phyloP scores from a whole-genome alignment of 371 early-diverging fungal genomes.

The Saksenaea vasiformis region DNA sequence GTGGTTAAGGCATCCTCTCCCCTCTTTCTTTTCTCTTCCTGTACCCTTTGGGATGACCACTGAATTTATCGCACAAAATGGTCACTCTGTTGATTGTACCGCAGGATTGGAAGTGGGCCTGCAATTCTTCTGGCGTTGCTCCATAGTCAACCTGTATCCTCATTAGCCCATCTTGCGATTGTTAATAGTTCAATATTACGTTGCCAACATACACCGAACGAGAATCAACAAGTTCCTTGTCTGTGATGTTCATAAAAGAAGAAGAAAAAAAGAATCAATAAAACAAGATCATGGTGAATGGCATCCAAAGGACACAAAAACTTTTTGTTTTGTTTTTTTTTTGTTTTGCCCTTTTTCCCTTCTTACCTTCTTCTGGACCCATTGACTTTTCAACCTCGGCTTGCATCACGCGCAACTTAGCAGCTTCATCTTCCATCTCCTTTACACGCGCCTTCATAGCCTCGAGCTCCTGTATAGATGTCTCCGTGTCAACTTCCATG shows the following conservation, averaged over 20 bases:
- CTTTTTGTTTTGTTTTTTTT: not conserved
- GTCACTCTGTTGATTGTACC: constrained; percentile 97
- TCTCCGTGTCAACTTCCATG: not conserved
- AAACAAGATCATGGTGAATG: not conserved
- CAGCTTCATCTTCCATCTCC: constrained; percentile 96
- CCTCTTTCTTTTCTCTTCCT: not conserved
- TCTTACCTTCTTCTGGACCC: constrained; percentile 65
- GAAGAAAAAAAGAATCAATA: not conserved
- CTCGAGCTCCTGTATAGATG: constrained; percentile 60
- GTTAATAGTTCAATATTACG: constrained; percentile 47
- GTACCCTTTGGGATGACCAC: constrained; percentile 95
- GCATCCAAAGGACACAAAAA: not conserved
- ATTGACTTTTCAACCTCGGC: constrained; percentile 86
- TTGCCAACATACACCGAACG: constrained; percentile 94
- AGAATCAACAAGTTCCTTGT: constrained; percentile 57
- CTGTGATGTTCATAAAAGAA: not conserved
- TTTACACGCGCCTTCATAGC: constrained; percentile 87
- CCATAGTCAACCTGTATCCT: constrained; percentile 81
- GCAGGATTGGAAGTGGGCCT: constrained; percentile 92
- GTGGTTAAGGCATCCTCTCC: not conserved
- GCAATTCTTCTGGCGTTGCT: constrained; percentile 93
- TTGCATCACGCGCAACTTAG: constrained; percentile 90
- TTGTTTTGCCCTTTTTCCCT: not conserved
- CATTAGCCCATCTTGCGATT: not conserved
- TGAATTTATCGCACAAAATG: constrained; percentile 90